Conservation (phyloP, 768 basidiomycete species). For the Fibroporia radiculosa region DNA sequence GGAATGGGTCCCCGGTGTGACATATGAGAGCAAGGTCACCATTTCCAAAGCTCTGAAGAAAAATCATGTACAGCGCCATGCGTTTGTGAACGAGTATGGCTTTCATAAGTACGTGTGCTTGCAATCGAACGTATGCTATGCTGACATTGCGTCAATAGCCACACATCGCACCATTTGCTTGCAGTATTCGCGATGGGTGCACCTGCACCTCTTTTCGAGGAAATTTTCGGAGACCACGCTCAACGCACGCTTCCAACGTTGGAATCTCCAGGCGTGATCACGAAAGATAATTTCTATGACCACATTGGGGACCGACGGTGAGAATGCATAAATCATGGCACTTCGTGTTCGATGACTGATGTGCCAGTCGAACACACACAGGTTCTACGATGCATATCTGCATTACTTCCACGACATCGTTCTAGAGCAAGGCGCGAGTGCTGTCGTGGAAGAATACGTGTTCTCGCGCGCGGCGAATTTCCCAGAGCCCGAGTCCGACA, state of each 20-base stretch:
- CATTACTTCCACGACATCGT: constrained; percentile 39
- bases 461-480: constrained; percentile 32
- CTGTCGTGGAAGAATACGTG: constrained; percentile 48
- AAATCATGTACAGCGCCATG: constrained; percentile 26
- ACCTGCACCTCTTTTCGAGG: constrained; percentile 28
- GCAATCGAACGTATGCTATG: no score
- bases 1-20: constrained; percentile 26
- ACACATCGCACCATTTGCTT: constrained; percentile 49
- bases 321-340: background rate
- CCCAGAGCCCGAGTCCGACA: constrained; percentile 9
- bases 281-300: constrained; percentile 37
- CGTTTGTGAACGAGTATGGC: constrained; percentile 27
- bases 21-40: constrained; percentile 22
- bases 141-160: no score
- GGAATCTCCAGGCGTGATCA: constrained; percentile 37
- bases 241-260: constrained; percentile 23
- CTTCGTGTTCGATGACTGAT: background rate
- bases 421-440: constrained; percentile 33
- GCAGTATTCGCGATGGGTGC: constrained; percentile 57
- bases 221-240: constrained; percentile 30
- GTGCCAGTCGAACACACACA: background rate
- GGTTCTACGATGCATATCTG: constrained; percentile 46
- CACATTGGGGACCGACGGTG: constrained; percentile 48
- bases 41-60: constrained; percentile 19
- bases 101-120: constrained; percentile 27